phyloP scores from a whole-genome alignment of 129 eudicot genomes.

The Cynara cardunculus region DNA sequence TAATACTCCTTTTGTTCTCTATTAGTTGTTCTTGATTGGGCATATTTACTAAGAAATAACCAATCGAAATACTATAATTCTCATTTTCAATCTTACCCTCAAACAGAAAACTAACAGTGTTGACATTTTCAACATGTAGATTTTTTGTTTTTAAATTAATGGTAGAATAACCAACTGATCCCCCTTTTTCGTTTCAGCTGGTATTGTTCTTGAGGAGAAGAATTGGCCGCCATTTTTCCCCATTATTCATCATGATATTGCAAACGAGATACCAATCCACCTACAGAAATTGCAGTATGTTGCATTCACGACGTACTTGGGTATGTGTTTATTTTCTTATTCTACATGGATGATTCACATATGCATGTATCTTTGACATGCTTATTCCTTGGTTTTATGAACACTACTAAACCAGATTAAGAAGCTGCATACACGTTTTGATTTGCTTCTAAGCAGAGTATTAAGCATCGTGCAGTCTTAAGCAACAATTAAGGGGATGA shows the following conservation, averaged over 20 bases:
- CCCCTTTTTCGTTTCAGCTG: slow-evolving; percentile 56
- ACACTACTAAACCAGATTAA: too few relatives aligned
- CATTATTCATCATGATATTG: slow-evolving; percentile 95
- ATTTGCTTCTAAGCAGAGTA: neutral
- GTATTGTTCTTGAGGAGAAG: slow-evolving; percentile 96
- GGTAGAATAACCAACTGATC: slow-evolving; percentile 7
- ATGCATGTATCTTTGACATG: neutral
- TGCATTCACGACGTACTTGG: slow-evolving; percentile 89
- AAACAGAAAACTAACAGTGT: neutral
- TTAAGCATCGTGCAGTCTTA: neutral
- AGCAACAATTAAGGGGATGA: neutral
- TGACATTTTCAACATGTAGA: neutral
- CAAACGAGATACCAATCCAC: slow-evolving; percentile 95
- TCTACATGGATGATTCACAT: neutral
- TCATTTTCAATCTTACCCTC: neutral
- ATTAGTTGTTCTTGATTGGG: neutral
- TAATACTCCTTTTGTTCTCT: neutral
- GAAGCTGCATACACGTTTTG: neutral
- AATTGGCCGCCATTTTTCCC: slow-evolving; percentile 99
- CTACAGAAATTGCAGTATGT: slow-evolving; percentile 89
- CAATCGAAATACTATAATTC: neutral
- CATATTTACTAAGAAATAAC: neutral
- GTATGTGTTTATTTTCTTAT: slow-evolving; percentile 36
- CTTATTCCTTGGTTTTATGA: neutral
- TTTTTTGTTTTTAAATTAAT: neutral